Conservation (phyloP, 2,329 filamentous ascomycete species). For the Fonsecaea pedrosoi region DNA sequence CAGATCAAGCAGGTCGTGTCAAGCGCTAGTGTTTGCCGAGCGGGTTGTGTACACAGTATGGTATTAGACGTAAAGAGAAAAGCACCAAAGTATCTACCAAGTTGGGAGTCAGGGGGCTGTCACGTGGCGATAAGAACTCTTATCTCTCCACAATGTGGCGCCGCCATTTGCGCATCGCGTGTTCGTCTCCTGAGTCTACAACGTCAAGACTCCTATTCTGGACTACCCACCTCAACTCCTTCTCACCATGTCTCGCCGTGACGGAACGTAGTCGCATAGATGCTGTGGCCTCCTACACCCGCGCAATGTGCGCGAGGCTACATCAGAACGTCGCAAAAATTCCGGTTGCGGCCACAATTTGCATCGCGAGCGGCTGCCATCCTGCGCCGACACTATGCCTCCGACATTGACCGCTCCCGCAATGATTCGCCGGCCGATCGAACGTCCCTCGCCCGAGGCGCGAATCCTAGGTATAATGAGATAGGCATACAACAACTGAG, state of each 20-base stretch:
- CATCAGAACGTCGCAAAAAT: constrained; percentile 41
- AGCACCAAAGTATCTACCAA: not conserved
- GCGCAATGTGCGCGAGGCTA: constrained; percentile 42
- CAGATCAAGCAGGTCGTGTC: not conserved
- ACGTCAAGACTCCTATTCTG: constrained; percentile 14
- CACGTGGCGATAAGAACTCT: constrained; percentile 26
- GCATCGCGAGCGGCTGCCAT: constrained; percentile 33
- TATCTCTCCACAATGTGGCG: not conserved
- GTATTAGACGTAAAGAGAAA: not conserved
- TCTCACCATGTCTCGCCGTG: constrained; percentile 18
- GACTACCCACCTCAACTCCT: not conserved
- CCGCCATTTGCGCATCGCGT: not conserved
- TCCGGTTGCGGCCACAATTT: constrained; percentile 36
- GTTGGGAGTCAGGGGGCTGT: not conserved
- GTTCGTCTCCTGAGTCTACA: constrained; percentile 15
- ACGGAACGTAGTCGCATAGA: constrained; percentile 25
- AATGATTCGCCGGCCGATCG: constrained; percentile 5
- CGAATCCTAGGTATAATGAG: constrained; percentile 78
- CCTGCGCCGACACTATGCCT: constrained; percentile 38
- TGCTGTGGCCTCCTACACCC: constrained; percentile 41
- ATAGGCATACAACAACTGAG: constrained; percentile 95
- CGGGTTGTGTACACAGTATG: not conserved
- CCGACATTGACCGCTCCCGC: constrained; percentile 14
- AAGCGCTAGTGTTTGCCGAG: too few species aligned
- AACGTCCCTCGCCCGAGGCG: constrained; percentile 29